Evolutionary conservation across 371 early-diverging fungal species (phyloP).

Genomic region (Mucor circinelloides): DNA sequence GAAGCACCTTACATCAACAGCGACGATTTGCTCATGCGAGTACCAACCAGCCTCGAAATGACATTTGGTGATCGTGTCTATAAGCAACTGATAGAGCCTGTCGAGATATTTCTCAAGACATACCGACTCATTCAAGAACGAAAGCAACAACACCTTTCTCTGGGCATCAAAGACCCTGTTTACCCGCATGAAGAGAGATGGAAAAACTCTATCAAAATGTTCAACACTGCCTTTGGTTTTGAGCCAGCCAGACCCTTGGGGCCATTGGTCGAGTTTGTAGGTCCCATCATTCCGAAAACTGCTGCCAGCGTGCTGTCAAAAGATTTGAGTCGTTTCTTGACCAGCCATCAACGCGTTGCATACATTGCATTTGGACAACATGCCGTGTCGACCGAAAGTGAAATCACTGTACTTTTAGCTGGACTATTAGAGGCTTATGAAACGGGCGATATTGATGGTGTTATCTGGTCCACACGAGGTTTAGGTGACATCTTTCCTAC

Average conservation of each 20-base stretch:
- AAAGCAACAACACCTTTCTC: neutral
- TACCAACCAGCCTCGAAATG: neutral
- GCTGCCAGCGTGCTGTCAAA: conserved; percentile 11
- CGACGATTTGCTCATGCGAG: conserved; percentile 14
- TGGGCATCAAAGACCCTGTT: neutral
- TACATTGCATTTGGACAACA: conserved; percentile 48
- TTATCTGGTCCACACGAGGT: conserved; percentile 30
- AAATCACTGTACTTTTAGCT: conserved; percentile 19
- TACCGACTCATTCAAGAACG: neutral
- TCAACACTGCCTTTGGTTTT: conserved; percentile 29
- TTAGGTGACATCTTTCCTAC: conserved; percentile 9
- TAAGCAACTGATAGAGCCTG: conserved; percentile 11
- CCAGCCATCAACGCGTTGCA: conserved; percentile 21
- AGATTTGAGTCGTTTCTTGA: conserved; percentile 15
- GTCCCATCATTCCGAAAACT: conserved; percentile 27
- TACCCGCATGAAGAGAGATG: neutral
- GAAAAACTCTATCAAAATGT: conserved; percentile 15
- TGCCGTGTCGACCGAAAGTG: conserved; percentile 7
- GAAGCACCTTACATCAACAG: conserved; percentile 13
- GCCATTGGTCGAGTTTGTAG: conserved; percentile 35
- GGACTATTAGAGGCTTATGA: conserved; percentile 24
- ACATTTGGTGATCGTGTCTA: neutral
- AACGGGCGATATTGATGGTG: conserved; percentile 23
- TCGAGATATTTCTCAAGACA: conserved; percentile 6
- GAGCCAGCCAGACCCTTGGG: conserved; percentile 30